A percentile compares a stretch with the other conserved stretches of the same genome.
These are phyloP conservation scores for Strobilomyces dryophilus DNA, from an alignment of 768 basidiomycete genomes.

Conservation along the genomic window DNA sequence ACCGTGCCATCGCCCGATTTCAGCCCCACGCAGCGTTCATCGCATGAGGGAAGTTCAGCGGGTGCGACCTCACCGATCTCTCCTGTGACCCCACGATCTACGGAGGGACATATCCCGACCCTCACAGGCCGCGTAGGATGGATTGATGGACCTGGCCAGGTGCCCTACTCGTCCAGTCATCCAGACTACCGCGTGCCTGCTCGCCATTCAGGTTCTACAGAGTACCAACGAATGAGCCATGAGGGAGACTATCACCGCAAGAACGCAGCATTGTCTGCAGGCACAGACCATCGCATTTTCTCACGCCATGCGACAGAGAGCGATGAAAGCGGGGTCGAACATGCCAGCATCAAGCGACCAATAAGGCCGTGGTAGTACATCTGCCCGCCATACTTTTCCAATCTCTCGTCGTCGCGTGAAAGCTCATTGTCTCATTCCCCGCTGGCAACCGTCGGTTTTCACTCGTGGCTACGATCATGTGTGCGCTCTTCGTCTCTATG, in stretches of 20 bases:
- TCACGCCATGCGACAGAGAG: slow-evolving; percentile 25
- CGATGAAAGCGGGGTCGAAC: slow-evolving; percentile 38
- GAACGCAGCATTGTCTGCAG: slow-evolving; percentile 14
- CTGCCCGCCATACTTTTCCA: neutral
- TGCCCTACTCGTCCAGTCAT: slow-evolving; percentile 8
- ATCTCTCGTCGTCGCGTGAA: neutral
- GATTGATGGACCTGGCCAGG: slow-evolving; percentile 9
- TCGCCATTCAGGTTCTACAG: slow-evolving; percentile 3
- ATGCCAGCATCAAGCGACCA: slow-evolving; percentile 30
- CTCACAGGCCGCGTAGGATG: slow-evolving; percentile 12
- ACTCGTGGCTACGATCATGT: neutral
- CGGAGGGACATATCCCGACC: slow-evolving; percentile 16
- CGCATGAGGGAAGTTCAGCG: slow-evolving; percentile 43
- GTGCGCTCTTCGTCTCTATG: neutral
- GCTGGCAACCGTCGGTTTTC: neutral
- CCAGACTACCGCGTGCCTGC: slow-evolving; percentile 13
- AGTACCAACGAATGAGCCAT: slow-evolving; percentile 10
- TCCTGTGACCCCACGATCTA: slow-evolving; percentile 52
- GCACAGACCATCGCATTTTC: slow-evolving; percentile 22
- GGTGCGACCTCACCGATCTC: slow-evolving; percentile 48
- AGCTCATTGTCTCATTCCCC: neutral
- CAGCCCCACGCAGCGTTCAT: slow-evolving; percentile 29
- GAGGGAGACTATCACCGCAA: slow-evolving; percentile 13
- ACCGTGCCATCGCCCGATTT: slow-evolving; percentile 16
- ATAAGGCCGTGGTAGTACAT: slow-evolving; percentile 43